Evolutionary conservation across 1,139 yeast genomes (phyloP), one percentile per base, ranked within the genome.

Genomic region (Debaryomyces subglobosus): DNA sequence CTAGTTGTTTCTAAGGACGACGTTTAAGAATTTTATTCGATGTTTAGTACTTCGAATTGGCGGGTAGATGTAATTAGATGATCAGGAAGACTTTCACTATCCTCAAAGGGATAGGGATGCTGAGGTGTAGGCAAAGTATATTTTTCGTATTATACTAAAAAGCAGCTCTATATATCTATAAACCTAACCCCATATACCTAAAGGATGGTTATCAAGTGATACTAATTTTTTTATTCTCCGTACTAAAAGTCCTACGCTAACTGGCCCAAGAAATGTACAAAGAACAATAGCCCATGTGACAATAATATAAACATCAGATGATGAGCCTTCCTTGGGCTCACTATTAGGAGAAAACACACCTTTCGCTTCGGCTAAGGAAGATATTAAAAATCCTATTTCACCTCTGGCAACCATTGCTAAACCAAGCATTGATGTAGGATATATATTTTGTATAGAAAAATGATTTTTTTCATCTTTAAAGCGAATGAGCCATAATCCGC

Each of bases 271-370:
- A 33, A 46, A 29, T 12, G 49, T 46, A 39, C 49, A 46, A 30
- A 46, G 42, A 10, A 43, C 46, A 12, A 46, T 30, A 13, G 47
- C 49, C 49, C 49, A 46, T 9, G 43, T 46, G 6, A 46, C 49
- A 29, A 46, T 23, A 29, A 46, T 39, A 43, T 46, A 46, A 10
- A 29, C 32, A 18, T 46, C 49, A 15, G 49, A 46, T 18, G 40
- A 29, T n/a, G n/a, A n/a, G 23, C 27, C 36, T 10, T 13, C 20
- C 9, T 15, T 16, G 4, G 39, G 37, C 18, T 18, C 20, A 18
- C 23, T 9, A 5, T 36, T 35, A 16, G 23, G 25, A 10, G 48
- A 45, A 27, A 46, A 46, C 7, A 46, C 47, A 21, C 49, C 49
- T 15, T 37, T 38, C 9, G 46, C 21, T 25, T 46, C 47, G 7